Base-by-base conservation (phyloP, 305 asterid species). In the Fraxinus angustifolia region DNA sequence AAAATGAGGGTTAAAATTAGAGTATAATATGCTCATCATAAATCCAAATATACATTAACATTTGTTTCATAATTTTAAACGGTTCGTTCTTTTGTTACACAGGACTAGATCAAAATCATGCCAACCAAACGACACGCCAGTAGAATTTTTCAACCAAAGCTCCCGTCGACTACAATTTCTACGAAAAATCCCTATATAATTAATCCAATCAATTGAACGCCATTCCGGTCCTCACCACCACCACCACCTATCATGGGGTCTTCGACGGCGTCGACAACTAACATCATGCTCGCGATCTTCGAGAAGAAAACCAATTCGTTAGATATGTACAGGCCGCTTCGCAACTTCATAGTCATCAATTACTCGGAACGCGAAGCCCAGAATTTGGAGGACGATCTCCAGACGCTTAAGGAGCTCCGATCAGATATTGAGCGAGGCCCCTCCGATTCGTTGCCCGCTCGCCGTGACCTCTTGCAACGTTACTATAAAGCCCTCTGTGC, bases 341-440 rank as follows among this genome's bases (percentile, higher is more conserved):
- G 98, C 67, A 94, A 94, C 91, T 93, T 85, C 89, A 87, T 96
- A 76, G 97, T 83, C 73, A 76, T 87, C 85, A 90, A 92, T 78
- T 96, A 96, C 83, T 93, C 97, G 5, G 99, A 96, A 83, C 95
- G 98, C 48, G 97, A 96, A 89, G 98, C 98, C 40, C 94, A 91
- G 87, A 93, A 91, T 86, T 38, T 96, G 73, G 98, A 94, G 78
- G 98, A 96, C 84, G 98, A 96, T 91, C 94, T 96, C 79, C 84
- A 89, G 82, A 88, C 92, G 2, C 81, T 94, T 35, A 94, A 92
- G 90, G 91, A 92, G 79, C 90, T 90, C 81, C 92, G 99, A 7
- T 73, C 92, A 50, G 94, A 91, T 38, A 84, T 93, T 30, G 99
- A 96, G 84, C 92, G 97, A 12, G 91, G 90, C 3, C 85, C 88